Conservation (phyloP, 2,329 filamentous ascomycete genomes). For the Ascochyta rabiei region DNA sequence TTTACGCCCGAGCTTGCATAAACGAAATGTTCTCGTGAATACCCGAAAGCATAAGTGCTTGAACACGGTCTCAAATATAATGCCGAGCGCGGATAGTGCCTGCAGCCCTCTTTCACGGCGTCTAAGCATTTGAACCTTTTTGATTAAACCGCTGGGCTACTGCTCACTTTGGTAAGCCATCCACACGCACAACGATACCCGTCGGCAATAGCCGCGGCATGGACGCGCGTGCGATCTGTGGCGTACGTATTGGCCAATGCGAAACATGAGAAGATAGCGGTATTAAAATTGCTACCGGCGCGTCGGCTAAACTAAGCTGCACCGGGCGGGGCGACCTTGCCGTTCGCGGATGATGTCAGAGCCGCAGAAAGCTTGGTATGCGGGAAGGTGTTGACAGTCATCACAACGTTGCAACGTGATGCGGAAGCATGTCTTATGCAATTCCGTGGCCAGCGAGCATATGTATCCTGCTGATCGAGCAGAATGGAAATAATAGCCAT, state of each 20-base stretch:
- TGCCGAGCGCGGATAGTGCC: background rate
- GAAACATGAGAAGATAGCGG: background rate
- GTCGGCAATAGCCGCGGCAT: background rate
- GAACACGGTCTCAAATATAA: background rate
- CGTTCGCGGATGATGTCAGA: constrained; percentile 7
- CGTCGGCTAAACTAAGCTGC: background rate
- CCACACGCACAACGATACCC: background rate
- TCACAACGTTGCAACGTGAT: background rate
- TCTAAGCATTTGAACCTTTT: background rate
- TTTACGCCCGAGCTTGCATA: background rate
- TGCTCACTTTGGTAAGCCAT: background rate
- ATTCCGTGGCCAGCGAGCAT: background rate
- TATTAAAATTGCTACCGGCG: background rate
- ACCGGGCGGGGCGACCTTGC: background rate
- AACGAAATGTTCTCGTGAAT: background rate
- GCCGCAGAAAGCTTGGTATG: constrained; percentile 10
- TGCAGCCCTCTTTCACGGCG: background rate
- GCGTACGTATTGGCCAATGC: background rate
- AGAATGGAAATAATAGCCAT: background rate
- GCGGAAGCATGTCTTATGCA: background rate
- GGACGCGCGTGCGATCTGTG: constrained; percentile 1
- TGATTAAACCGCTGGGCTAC: background rate
- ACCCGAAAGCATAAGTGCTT: background rate
- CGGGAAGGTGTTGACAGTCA: constrained; percentile 1
- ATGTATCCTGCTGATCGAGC: constrained; percentile 2